Percentiles rank a stretch among this genome's conserved stretches.
Evolutionary conservation across 768 basidiomycete genomes (phyloP).

Genomic region (Macrolepiota dolichaula): DNA sequence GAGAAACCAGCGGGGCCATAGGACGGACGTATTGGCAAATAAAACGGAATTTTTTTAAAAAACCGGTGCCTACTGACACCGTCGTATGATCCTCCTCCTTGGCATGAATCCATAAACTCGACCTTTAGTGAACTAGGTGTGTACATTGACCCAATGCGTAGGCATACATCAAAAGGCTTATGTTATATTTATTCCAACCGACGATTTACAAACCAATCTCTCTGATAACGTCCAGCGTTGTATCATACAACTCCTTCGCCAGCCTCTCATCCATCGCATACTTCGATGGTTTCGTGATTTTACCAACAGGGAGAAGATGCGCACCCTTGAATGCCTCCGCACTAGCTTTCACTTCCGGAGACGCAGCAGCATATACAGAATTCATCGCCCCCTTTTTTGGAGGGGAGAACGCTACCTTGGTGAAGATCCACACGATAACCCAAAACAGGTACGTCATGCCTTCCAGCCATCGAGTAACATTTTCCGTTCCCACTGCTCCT

Average conservation of each 20-base stretch:
- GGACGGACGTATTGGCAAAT: no score
- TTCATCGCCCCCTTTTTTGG: constrained; percentile 32
- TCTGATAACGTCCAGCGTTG: constrained; percentile 29
- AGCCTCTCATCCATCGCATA: constrained; percentile 28
- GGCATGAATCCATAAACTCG: no score
- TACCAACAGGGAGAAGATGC: constrained; percentile 33
- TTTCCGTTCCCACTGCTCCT: constrained; percentile 32
- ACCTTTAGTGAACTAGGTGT: no score
- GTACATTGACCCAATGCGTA: no score
- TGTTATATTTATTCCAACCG: neutral
- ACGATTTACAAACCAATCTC: constrained; percentile 16
- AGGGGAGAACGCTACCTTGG: constrained; percentile 14
- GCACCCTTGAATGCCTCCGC: constrained; percentile 31
- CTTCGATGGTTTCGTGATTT: constrained; percentile 22
- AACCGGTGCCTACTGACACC: no score
- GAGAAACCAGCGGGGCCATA: no score
- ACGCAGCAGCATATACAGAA: constrained; percentile 36
- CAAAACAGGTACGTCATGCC: constrained; percentile 10
- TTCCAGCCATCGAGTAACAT: constrained; percentile 11
- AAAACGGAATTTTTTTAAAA: no score
- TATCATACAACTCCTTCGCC: constrained; percentile 36
- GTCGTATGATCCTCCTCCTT: no score
- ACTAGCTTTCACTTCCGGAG: constrained; percentile 27
- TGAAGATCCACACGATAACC: constrained; percentile 9
- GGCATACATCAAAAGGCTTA: no score